phyloP scores from a whole-genome alignment of 1,284 basidiomycete species.

The Trametes sp. region DNA sequence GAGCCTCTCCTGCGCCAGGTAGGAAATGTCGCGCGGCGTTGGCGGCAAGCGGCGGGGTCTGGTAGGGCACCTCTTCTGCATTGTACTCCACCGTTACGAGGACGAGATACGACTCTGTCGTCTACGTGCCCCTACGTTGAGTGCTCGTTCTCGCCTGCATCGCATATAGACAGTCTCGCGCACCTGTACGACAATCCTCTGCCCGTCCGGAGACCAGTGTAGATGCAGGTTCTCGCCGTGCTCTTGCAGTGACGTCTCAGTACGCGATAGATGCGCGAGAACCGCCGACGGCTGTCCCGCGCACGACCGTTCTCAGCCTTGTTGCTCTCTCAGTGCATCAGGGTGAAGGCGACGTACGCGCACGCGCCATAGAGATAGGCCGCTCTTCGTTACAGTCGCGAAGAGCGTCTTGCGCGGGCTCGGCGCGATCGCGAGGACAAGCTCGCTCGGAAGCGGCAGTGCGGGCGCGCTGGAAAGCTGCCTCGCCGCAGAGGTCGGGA shows the following conservation, averaged over 20 bases:
- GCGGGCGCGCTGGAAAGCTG: constrained; percentile 73
- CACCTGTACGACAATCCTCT: constrained; percentile 81
- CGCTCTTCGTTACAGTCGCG: constrained; percentile 72
- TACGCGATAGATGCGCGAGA: constrained; percentile 78
- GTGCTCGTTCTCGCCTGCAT: neutral
- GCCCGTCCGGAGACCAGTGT: constrained; percentile 84
- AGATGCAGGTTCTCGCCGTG: constrained; percentile 81
- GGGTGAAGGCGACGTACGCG: constrained; percentile 63
- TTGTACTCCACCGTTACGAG: constrained; percentile 74
- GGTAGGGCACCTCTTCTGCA: constrained; percentile 63
- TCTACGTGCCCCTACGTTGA: constrained; percentile 51
- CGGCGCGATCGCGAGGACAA: constrained; percentile 64
- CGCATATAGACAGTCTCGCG: constrained; percentile 24
- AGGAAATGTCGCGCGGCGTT: constrained; percentile 72
- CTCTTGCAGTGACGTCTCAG: constrained; percentile 76
- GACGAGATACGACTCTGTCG: constrained; percentile 80
- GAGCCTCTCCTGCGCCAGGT: constrained; percentile 81
- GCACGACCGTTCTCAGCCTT: neutral
- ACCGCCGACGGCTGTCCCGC: constrained; percentile 77
- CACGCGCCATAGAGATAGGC: constrained; percentile 83
- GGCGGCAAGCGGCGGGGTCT: constrained; percentile 57
- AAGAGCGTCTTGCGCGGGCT: constrained; percentile 83
- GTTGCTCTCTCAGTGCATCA: neutral
- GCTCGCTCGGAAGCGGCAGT: constrained; percentile 68
- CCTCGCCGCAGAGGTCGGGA: constrained; percentile 79